Base-by-base conservation (phyloP, 768 basidiomycete species). In the Collybia sp. region DNA sequence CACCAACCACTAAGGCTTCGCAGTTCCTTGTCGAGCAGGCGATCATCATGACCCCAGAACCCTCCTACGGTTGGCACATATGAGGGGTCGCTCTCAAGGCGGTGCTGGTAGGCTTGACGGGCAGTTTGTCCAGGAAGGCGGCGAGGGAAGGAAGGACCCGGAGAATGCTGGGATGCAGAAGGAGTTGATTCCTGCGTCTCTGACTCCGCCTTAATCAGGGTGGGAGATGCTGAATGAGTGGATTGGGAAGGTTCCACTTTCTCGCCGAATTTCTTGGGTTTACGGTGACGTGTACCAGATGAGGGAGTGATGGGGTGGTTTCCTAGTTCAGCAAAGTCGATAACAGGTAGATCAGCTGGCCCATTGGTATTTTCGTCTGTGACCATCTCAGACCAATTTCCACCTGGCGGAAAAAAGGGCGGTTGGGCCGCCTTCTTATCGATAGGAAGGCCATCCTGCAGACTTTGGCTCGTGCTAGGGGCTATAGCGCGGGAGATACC, bases 11-110 rank as follows among this genome's bases (percentile, higher is more conserved):
- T 91, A 38, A 93, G 65, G 58, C 83, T 85, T 35, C 91, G 79
- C 35, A 90, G 64, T 50, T 88, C 82, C 62, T 88, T 88, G 64
- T 89, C 85, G 60, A 91, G 69, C 45, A 93, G 68, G 40, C 93
- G 83, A 61, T 95, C 93, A 62, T 96, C 93, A 59, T 96, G 93
- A 4, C 88, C 84, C 92, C 91, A 96, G 59, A 96, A 96, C 51
- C 85, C 85, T 45, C 93, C 93, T 17, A 94, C 87, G 18, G 83
- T 86, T 17, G 93, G 93, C 20, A 91, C 87, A 61, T 84, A 93
- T 2, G 90, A 88, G 1, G 93, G 93, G 60, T 96, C 93, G 10
- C 66, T 71, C 47, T 90, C 84, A 18, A 95, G 71, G 25, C 85
- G 82, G 52, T 88, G 78, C 51, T 90, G 84, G 64, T 96, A 95